phyloP scores from a whole-genome alignment of 2,329 filamentous ascomycete genomes.

The Purpureocillium lavendulum region DNA sequence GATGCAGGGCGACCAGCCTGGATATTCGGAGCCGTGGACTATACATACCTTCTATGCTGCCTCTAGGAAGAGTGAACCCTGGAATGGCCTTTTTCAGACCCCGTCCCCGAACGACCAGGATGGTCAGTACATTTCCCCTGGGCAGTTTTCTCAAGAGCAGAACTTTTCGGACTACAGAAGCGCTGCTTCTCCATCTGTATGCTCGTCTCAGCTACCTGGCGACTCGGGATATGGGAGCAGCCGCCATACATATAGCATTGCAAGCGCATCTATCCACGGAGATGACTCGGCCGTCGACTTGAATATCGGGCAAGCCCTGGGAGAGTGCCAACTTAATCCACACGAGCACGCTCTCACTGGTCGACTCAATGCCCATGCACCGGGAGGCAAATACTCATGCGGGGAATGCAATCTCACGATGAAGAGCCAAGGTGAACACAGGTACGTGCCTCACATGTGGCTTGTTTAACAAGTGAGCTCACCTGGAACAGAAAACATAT shows the following conservation, averaged over 20 bases:
- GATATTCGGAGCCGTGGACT: constrained; percentile 10
- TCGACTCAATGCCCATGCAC: background rate
- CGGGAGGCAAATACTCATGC: too few species aligned
- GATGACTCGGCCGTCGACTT: constrained; percentile 15
- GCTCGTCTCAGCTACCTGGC: constrained; percentile 23
- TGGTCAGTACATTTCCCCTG: constrained; percentile 10
- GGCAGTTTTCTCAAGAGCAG: background rate
- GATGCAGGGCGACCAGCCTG: background rate
- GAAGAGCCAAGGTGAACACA: constrained; percentile 47
- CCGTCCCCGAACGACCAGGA: constrained; percentile 17
- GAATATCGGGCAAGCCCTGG: constrained; percentile 22
- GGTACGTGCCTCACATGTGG: constrained; percentile 23
- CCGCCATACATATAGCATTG: constrained; percentile 30
- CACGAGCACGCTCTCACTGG: background rate
- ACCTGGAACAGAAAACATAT: constrained; percentile 58
- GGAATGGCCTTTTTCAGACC: constrained; percentile 21
- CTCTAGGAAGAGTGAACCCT: constrained; percentile 29
- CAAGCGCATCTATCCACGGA: constrained; percentile 33
- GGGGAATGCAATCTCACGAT: constrained; percentile 27
- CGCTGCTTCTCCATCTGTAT: constrained; percentile 27
- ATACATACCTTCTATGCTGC: constrained; percentile 25
- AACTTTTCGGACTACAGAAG: constrained; percentile 16
- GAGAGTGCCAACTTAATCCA: constrained; percentile 16
- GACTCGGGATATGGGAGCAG: constrained; percentile 41
- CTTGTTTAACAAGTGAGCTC: constrained; percentile 5